These are phyloP conservation scores for Fusarium mangiferae DNA, from an alignment of 2,329 filamentous ascomycete species.

Conservation along the genomic window DNA sequence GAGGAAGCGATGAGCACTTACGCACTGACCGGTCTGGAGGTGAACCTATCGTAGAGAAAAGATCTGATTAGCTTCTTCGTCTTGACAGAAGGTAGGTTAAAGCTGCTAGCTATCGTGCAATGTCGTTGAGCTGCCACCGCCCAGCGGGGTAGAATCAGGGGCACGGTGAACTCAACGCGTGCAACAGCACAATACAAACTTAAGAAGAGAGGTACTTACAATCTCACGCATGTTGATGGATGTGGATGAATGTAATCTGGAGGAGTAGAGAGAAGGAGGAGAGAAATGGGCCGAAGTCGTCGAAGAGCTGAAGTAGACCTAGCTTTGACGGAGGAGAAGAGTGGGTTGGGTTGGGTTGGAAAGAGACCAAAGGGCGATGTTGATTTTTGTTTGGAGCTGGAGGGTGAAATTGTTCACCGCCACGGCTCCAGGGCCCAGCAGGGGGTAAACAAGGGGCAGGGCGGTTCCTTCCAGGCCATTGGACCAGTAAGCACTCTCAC, in stretches of 20 bases:
- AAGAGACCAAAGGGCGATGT: conserved; percentile 43
- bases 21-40: conserved; percentile 99
- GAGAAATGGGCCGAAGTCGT: conserved; percentile 41
- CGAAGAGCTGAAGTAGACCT: conserved; percentile 47
- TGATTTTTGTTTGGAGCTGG: conserved; percentile 51
- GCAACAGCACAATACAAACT: conserved; percentile 8
- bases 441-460: conserved; percentile 40
- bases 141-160: conserved; percentile 54
- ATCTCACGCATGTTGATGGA: conserved; percentile 73
- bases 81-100: conserved; percentile 17
- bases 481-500: conserved; percentile 43
- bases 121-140: conserved; percentile 33
- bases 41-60: conserved; percentile 82
- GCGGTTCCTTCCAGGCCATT: conserved; percentile 39
- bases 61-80: conserved; percentile 64
- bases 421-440: conserved; percentile 41
- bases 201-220: conserved; percentile 59
- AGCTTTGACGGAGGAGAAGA: conserved; percentile 48
- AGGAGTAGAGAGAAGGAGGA: conserved; percentile 40
- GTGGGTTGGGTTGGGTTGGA: conserved; percentile 42
- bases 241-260: conserved; percentile 40
- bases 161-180: conserved; percentile 25
- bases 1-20: conserved; percentile 58
- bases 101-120: conserved; percentile 23
- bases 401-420: conserved; percentile 51